Percentiles rank a stretch among this genome's conserved stretches.
These are phyloP conservation scores for Fusarium sp. DNA, from an alignment of 2,329 filamentous ascomycete species.

Conservation along the genomic window DNA sequence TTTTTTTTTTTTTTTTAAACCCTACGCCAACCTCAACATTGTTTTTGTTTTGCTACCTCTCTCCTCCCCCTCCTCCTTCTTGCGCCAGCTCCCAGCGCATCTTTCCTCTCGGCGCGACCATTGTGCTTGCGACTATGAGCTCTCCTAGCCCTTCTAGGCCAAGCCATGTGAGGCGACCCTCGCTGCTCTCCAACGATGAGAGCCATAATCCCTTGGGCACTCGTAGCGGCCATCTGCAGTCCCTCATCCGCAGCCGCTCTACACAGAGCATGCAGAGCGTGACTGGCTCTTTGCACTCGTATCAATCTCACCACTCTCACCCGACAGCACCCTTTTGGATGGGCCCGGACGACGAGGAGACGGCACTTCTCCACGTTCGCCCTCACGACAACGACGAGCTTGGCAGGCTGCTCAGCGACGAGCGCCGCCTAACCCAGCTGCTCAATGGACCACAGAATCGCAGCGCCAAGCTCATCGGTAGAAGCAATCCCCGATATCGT, in stretches of 20 bases:
- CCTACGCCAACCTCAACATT: neutral
- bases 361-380: slow-evolving; percentile 35
- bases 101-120: slow-evolving; percentile 14
- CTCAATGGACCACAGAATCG: slow-evolving; percentile 78
- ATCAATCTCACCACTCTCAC: slow-evolving; percentile 12
- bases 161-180: slow-evolving; percentile 45
- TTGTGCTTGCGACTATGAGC: slow-evolving; percentile 39
- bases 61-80: neutral
- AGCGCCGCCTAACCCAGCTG: slow-evolving; percentile 68
- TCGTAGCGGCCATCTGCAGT: slow-evolving; percentile 51
- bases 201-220: slow-evolving; percentile 48
- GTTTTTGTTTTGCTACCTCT: slow-evolving; percentile 2
- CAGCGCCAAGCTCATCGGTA: slow-evolving; percentile 88
- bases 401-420: slow-evolving; percentile 60
- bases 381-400: slow-evolving; percentile 56
- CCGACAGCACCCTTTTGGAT: slow-evolving; percentile 36
- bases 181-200: slow-evolving; percentile 48
- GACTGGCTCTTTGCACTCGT: slow-evolving; percentile 36
- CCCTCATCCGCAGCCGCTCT: slow-evolving; percentile 53
- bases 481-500: slow-evolving; percentile 84
- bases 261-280: slow-evolving; percentile 47
- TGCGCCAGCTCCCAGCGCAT: neutral
- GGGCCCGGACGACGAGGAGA: slow-evolving; percentile 48
- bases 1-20: neutral
- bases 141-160: slow-evolving; percentile 44